These are phyloP conservation scores for Fusarium subtropicale DNA, from an alignment of 2,329 filamentous ascomycete genomes.

Conservation along the genomic window DNA sequence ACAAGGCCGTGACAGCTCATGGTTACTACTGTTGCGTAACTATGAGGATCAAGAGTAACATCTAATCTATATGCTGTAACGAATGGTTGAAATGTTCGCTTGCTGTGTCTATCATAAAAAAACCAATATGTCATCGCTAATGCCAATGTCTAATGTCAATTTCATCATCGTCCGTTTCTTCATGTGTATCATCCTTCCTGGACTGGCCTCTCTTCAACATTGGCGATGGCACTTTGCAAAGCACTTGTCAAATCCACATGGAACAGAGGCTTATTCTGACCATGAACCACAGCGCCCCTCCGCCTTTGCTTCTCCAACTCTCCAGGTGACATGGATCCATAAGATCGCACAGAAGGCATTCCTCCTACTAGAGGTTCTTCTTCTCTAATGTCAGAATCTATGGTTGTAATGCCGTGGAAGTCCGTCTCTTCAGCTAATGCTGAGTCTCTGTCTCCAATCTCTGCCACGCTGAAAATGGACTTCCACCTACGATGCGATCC, in stretches of 20 bases:
- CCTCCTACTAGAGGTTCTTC: conserved; percentile 53
- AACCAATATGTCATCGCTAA: background rate
- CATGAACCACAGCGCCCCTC: conserved; percentile 77
- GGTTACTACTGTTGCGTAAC: background rate
- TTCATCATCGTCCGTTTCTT: background rate
- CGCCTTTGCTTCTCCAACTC: conserved; percentile 56
- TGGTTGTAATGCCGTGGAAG: conserved; percentile 53
- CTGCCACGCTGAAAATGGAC: conserved; percentile 93
- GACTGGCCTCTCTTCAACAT: conserved; percentile 69
- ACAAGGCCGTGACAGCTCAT: no score
- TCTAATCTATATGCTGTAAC: background rate
- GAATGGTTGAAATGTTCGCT: conserved; percentile 7
- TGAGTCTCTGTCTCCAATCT: conserved; percentile 78
- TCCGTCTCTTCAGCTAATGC: conserved; percentile 72
- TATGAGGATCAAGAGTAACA: background rate
- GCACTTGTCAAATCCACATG: conserved; percentile 93
- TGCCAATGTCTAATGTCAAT: background rate
- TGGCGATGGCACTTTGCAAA: conserved; percentile 86
- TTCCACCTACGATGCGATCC: conserved; percentile 79
- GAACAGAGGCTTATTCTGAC: conserved; percentile 91
- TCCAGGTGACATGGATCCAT: conserved; percentile 36
- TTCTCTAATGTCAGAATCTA: conserved; percentile 52
- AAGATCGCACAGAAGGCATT: conserved; percentile 14
- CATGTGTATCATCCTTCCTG: conserved; percentile 14
- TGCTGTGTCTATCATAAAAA: background rate